Conservation (phyloP, 2,329 filamentous ascomycete species). For the Cladosporium austrohemisphaericum region DNA sequence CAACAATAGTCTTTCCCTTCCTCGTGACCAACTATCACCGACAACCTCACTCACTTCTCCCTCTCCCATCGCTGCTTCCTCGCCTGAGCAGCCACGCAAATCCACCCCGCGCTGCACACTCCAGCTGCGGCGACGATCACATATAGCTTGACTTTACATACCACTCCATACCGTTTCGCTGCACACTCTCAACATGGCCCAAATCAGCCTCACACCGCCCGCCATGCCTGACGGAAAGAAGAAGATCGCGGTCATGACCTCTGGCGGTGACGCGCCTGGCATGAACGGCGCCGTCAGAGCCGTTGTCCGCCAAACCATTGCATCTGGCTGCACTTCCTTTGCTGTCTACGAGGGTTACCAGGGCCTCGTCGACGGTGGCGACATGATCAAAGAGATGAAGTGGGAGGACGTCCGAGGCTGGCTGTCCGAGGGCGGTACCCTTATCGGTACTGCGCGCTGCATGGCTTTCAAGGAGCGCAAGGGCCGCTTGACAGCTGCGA, state of each 20-base stretch:
- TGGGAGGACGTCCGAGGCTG: slow-evolving; percentile 96
- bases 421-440: slow-evolving; percentile 87
- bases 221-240: slow-evolving; percentile 41
- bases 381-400: slow-evolving; percentile 80
- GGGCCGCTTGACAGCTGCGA: slow-evolving; percentile 79
- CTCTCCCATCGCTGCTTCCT: neutral
- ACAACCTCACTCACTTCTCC: neutral
- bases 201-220: slow-evolving; percentile 30
- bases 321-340: slow-evolving; percentile 56
- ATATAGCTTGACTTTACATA: neutral
- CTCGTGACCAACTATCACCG: neutral
- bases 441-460: slow-evolving; percentile 93
- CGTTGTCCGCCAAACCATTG: slow-evolving; percentile 85
- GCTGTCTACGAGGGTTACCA: slow-evolving; percentile 86
- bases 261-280: slow-evolving; percentile 87
- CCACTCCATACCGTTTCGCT: neutral
- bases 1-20: neutral
- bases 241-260: slow-evolving; percentile 86
- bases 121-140: slow-evolving; percentile 11
- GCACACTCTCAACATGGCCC: slow-evolving; percentile 28
- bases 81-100: neutral
- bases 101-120: slow-evolving; percentile 6
- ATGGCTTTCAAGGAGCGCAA: slow-evolving; percentile 86
- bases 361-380: slow-evolving; percentile 82
- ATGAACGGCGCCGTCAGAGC: slow-evolving; percentile 92